These are phyloP conservation scores for Juglanconis juglandina DNA, from an alignment of 2,329 filamentous ascomycete genomes.

Conservation along the genomic window DNA sequence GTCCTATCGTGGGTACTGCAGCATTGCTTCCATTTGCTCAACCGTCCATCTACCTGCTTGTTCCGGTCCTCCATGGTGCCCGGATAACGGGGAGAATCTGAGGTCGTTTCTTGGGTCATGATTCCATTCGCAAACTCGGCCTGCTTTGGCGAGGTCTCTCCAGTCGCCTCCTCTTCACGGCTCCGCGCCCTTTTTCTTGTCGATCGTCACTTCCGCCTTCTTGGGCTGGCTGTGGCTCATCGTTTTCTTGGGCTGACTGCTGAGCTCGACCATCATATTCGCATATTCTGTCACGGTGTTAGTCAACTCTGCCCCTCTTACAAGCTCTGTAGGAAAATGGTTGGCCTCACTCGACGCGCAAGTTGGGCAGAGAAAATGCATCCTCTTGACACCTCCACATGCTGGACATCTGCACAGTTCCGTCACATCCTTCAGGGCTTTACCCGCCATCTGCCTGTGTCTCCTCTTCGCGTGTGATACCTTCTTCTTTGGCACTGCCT, in stretches of 20 bases:
- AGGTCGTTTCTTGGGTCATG: too few species aligned
- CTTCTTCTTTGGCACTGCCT: slow-evolving; percentile 97
- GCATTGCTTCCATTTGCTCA: too few species aligned
- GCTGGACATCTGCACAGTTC: slow-evolving; percentile 83
- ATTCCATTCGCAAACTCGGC: too few species aligned
- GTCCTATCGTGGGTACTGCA: too few species aligned
- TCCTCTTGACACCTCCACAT: slow-evolving; percentile 82
- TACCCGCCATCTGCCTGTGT: slow-evolving; percentile 90
- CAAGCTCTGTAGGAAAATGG: neutral
- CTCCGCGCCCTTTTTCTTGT: neutral
- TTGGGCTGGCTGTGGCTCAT: neutral
- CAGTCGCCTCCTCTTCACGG: neutral
- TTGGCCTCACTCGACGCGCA: slow-evolving; percentile 72
- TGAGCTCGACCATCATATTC: slow-evolving; percentile 14
- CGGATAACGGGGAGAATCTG: too few species aligned
- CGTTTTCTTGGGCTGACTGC: neutral
- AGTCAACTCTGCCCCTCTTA: neutral
- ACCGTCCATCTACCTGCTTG: too few species aligned
- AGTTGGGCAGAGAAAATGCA: slow-evolving; percentile 82
- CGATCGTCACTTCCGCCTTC: slow-evolving; percentile 7
- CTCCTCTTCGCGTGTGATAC: slow-evolving; percentile 95
- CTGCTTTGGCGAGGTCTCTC: too few species aligned
- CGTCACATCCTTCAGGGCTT: slow-evolving; percentile 87
- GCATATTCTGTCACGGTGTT: slow-evolving; percentile 14
- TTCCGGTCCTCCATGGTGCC: too few species aligned